Evolutionary conservation across 805 yeast genomes (phyloP), one percentile per base, ranked within the genome.

Genomic region (Lachancea mirantina): DNA sequence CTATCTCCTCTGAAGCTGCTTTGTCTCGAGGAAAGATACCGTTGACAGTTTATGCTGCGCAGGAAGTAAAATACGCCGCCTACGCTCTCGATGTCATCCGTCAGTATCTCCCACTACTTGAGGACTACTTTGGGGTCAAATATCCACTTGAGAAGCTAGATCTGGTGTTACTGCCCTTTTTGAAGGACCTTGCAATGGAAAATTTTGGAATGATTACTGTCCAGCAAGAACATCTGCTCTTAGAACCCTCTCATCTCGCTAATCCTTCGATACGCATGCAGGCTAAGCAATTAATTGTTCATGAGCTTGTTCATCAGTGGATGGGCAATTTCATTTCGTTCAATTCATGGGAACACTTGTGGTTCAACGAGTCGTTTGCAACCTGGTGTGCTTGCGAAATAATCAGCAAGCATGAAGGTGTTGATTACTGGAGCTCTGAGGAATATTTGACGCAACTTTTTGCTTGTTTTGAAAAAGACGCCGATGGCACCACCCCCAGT

Each of bases 271-370:
- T 49, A 2, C 42, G 49, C 9, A 55, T 60, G 23, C 63, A 62
- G 40, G 47, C 74, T 15, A 59, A 72, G 39, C 80, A 77, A 46
- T 64, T 82, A 27, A 48, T 83, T 6, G 75, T 73, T 2, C 94
- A 83, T 52, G 88, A 82, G 48, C 47, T 82, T 41, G 76, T 80
- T 18, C 94, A 83, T 51, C 89, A 82, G 58, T 83, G 85, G 84
- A 55, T 83, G 36, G 94, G 92, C 6, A 75, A 83, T 43, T 61
- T 65, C 43, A 67, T 80, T 2, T 64, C 83, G 1, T 78, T 80
- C 46, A 80, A 77, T 31, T 70, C 74, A 13, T 82, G 84, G 79
- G 70, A 68, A 31, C 65, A 70, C 46, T 58, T 82, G 23, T 81
- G 92, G 88, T 59, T 83, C 35, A 79, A 80, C 46, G 94, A 83